These are phyloP conservation scores for Aspergillus coremiiformis DNA, from an alignment of 495 filamentous ascomycete genomes.

Conservation along the genomic window DNA sequence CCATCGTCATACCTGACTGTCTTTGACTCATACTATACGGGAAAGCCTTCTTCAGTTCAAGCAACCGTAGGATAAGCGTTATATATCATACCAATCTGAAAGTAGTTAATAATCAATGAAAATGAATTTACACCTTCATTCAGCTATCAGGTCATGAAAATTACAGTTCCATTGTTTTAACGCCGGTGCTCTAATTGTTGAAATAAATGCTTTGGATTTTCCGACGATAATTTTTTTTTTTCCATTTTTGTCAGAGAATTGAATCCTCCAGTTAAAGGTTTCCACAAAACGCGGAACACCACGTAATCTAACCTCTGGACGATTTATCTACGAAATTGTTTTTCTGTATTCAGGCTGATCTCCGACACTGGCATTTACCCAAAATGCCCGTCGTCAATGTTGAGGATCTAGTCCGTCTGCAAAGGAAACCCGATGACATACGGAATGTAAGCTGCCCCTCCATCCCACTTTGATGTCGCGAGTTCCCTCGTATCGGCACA, in stretches of 20 bases:
- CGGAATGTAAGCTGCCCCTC: constrained; percentile 62
- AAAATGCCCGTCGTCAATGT: constrained; percentile 84
- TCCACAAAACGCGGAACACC: constrained; percentile 12
- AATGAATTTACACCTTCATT: no score
- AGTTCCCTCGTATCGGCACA: background rate
- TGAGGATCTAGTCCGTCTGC: constrained; percentile 77
- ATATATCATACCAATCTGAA: background rate
- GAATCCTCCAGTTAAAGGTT: no score
- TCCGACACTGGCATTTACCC: constrained; percentile 13
- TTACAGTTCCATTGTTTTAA: background rate
- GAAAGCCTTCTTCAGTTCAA: background rate
- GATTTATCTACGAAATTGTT: background rate
- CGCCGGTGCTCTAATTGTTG: background rate
- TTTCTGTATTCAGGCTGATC: constrained; percentile 9
- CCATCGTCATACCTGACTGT: background rate
- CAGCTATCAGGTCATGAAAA: no score
- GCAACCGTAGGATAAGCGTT: background rate
- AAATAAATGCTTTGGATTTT: background rate
- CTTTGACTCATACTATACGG: background rate
- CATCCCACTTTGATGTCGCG: constrained; percentile 28
- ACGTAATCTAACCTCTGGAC: background rate
- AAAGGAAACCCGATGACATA: constrained; percentile 76
- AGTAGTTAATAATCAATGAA: background rate
- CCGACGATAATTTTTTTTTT: constrained; percentile 12
- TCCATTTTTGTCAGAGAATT: background rate